These are phyloP conservation scores for Candida saitoana DNA, from an alignment of 805 yeast species.

Conservation along the genomic window DNA sequence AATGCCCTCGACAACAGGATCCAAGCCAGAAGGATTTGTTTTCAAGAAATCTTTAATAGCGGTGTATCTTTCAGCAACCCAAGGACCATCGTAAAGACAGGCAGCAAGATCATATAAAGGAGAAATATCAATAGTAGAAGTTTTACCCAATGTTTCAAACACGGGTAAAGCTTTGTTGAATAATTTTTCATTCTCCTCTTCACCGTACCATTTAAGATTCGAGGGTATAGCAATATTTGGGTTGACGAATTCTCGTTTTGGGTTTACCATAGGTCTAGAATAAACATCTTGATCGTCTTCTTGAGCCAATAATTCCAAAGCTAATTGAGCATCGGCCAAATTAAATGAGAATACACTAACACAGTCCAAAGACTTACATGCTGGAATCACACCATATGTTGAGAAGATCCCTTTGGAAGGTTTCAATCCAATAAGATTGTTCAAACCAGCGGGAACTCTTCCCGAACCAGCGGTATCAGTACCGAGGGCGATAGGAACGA, in stretches of 20 bases:
- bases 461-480: conserved; percentile 99
- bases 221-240: conserved; percentile 78
- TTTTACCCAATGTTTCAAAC: conserved; percentile 34
- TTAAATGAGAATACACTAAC: conserved; percentile 80
- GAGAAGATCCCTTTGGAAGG: conserved; percentile 90
- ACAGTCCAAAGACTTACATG: conserved; percentile 91
- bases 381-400: conserved; percentile 92
- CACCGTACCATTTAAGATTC: conserved; percentile 74
- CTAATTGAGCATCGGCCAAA: conserved; percentile 76
- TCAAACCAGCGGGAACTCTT: conserved; percentile 93
- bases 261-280: conserved; percentile 69
- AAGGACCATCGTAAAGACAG: conserved; percentile 94
- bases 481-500: conserved; percentile 84
- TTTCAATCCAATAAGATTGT: conserved; percentile 87
- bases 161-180: conserved; percentile 57
- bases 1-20: conserved; percentile 77
- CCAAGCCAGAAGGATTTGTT: conserved; percentile 72
- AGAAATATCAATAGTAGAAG: conserved; percentile 64
- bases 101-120: conserved; percentile 78
- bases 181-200: conserved; percentile 67
- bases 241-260: conserved; percentile 54
- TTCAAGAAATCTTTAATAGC: conserved; percentile 73
- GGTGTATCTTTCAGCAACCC: conserved; percentile 94
- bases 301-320: conserved; percentile 66
- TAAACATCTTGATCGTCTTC: conserved; percentile 75